These are phyloP conservation scores for Eremothecium sinecaudum DNA, from an alignment of 1,139 yeast genomes.

Conservation along the genomic window DNA sequence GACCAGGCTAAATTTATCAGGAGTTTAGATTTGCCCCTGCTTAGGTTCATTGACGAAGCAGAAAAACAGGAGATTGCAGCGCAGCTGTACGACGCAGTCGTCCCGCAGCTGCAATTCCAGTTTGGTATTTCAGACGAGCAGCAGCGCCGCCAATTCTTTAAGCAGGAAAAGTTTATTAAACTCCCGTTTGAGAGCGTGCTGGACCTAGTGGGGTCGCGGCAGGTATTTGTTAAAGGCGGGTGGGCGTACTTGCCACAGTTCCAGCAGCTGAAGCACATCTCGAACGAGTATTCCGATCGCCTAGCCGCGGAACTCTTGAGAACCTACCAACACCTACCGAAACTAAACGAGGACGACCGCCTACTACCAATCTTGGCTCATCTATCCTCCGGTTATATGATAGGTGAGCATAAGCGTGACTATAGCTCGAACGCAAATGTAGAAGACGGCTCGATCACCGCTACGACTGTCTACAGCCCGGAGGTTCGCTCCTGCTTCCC, in stretches of 20 bases:
- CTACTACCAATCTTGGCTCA: conserved; percentile 74
- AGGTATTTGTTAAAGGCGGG: conserved; percentile 58
- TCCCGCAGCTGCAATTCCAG: conserved; percentile 28
- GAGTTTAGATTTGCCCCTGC: conserved; percentile 46
- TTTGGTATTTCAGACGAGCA: conserved; percentile 30
- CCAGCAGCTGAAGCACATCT: conserved; percentile 60
- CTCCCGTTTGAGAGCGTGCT: conserved; percentile 82
- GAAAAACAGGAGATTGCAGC: conserved; percentile 49
- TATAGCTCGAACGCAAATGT: conserved; percentile 27
- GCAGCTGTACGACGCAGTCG: conserved; percentile 44
- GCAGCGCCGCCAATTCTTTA: conserved; percentile 33
- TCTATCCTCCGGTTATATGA: conserved; percentile 63
- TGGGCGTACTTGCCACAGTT: conserved; percentile 78
- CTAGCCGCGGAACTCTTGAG: conserved; percentile 46
- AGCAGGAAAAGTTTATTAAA: conserved; percentile 59
- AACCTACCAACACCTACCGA: conserved; percentile 72
- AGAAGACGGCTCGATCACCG: conserved; percentile 39
- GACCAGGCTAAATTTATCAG: conserved; percentile 68
- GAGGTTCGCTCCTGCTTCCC: conserved; percentile 64
- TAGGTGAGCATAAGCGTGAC: conserved; percentile 33
- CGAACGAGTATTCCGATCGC: conserved; percentile 53
- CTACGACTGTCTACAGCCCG: conserved; percentile 49
- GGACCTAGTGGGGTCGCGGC: conserved; percentile 61
- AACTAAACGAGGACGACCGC: conserved; percentile 87
- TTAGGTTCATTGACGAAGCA: conserved; percentile 58